Evolutionary conservation across 2,329 filamentous ascomycete species (phyloP).

Genomic region (Periconia sp.): DNA sequence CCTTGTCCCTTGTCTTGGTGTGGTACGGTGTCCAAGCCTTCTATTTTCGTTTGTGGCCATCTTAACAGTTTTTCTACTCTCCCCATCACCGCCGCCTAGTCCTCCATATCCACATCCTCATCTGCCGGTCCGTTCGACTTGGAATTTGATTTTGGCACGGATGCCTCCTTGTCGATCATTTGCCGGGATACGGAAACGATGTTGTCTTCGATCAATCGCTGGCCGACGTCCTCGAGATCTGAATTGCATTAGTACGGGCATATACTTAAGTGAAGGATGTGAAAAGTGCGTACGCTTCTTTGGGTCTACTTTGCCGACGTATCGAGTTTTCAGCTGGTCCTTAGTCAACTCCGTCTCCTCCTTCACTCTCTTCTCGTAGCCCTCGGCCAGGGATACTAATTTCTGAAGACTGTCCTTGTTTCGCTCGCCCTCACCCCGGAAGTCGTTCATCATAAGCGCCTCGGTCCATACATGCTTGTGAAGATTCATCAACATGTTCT

Average conservation of each 20-base stretch:
- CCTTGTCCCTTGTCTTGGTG: neutral
- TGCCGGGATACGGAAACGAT: constrained; percentile 97
- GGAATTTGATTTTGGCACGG: constrained; percentile 64
- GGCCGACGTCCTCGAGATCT: constrained; percentile 92
- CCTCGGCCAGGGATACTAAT: constrained; percentile 85
- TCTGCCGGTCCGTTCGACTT: constrained; percentile 31
- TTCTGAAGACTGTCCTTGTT: constrained; percentile 87
- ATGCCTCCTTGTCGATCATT: constrained; percentile 99
- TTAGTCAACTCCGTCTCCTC: constrained; percentile 97
- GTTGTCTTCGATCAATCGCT: constrained; percentile 98
- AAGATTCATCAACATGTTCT: constrained; percentile 99
- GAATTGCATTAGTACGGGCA: constrained; percentile 18
- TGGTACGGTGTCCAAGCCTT: no score
- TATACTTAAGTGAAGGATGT: neutral
- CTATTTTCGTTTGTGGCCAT: neutral
- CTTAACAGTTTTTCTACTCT: neutral
- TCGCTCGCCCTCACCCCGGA: constrained; percentile 77
- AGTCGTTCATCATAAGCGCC: constrained; percentile 94
- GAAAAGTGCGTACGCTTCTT: constrained; percentile 76
- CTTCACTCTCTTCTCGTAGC: constrained; percentile 98
- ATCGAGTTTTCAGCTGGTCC: constrained; percentile 97
- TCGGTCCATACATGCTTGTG: constrained; percentile 99
- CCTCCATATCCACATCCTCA: constrained; percentile 40
- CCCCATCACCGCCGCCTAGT: constrained; percentile 18
- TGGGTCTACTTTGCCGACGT: constrained; percentile 97